Base-by-base conservation (phyloP, 176 grass and related monocot genomes). In the Saccharum spontaneum region DNA sequence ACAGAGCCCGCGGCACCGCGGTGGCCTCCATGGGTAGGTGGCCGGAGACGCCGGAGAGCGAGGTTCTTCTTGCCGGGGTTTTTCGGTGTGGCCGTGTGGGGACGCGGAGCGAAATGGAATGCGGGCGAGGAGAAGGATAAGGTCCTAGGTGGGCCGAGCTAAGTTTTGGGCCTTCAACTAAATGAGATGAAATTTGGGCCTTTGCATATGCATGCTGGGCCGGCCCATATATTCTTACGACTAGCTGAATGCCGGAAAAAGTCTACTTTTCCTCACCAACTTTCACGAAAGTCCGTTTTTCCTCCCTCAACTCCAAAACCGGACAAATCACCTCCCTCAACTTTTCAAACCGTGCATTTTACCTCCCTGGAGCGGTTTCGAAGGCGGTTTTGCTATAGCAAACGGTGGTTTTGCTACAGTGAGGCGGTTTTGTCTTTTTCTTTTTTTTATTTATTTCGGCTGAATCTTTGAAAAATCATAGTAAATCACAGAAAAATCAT, bases 101-200 rank as follows among this genome's bases (percentile, higher is more conserved):
- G 69, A 79, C 44, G 75, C 84, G 68, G 38, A 87, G 74, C 84
- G 39, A 90, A 83, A 86, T 78, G 83, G 73, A 83, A 83, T 73
- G 83, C 54, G 20, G 18, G 50, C 5, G 16, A 17, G 52, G 65
- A 77, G 60, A n/a, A 40, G 80, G 89, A 90, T 87, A 90, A 90
- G 60, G 69, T 87, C 16, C 1, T 4, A 9, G 2, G 28, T 73
- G 84, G 89, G 89, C 79, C 11, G 55, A 20, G 26, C 1, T 18
- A 10, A 17, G 0, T 5, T 74, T 74, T 50, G 14, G 73, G 41
- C 24, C 33, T 28, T 1, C n/a, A 7, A 0, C 0, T 40, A 24
- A 23, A 24, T 14, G 33, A 34, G 79, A 66, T 2, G 8, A 4
- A 11, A 1, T 3, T 7, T 76, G 13, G 20, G 1, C 26, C 48